These are phyloP conservation scores for Grosmannia huntii DNA, from an alignment of 2,329 filamentous ascomycete species.

Conservation along the genomic window DNA sequence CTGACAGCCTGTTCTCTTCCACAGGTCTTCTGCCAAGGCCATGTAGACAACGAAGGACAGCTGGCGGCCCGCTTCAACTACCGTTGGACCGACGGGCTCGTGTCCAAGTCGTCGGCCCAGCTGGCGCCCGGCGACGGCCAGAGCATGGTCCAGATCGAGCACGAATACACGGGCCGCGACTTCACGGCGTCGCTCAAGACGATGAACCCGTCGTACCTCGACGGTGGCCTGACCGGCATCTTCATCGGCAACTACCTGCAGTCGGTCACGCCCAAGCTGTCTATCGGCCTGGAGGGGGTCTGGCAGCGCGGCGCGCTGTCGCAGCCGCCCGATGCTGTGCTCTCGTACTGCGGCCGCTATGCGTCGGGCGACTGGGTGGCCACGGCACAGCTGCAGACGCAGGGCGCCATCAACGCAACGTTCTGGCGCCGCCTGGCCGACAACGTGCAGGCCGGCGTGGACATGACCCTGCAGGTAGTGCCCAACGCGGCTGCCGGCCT, in stretches of 20 bases:
- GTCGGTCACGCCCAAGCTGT: slow-evolving; percentile 73
- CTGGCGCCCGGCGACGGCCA: slow-evolving; percentile 65
- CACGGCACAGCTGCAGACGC: slow-evolving; percentile 76
- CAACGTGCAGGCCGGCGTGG: slow-evolving; percentile 90
- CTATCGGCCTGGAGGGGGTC: slow-evolving; percentile 81
- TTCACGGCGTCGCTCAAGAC: slow-evolving; percentile 90
- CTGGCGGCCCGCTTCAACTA: slow-evolving; percentile 87
- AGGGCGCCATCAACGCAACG: slow-evolving; percentile 76
- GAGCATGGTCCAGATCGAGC: slow-evolving; percentile 86
- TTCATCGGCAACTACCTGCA: slow-evolving; percentile 94
- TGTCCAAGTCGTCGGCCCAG: slow-evolving; percentile 81
- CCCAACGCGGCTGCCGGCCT: slow-evolving; percentile 39
- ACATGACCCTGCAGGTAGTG: slow-evolving; percentile 78
- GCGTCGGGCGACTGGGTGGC: slow-evolving; percentile 87
- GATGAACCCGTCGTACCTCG: slow-evolving; percentile 86
- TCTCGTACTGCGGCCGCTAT: slow-evolving; percentile 88
- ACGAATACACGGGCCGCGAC: slow-evolving; percentile 87
- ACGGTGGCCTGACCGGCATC: slow-evolving; percentile 88
- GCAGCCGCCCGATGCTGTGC: slow-evolving; percentile 76
- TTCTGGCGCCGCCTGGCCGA: slow-evolving; percentile 93
- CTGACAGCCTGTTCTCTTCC: neutral
- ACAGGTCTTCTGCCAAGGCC: slow-evolving; percentile 91
- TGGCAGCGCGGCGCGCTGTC: slow-evolving; percentile 81
- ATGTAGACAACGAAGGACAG: slow-evolving; percentile 82
- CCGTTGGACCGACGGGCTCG: slow-evolving; percentile 62